Percentiles rank a stretch among this genome's conserved stretches.
Conservation (phyloP, 2,329 filamentous ascomycete genomes). For the Botrytis sinoallii region DNA sequence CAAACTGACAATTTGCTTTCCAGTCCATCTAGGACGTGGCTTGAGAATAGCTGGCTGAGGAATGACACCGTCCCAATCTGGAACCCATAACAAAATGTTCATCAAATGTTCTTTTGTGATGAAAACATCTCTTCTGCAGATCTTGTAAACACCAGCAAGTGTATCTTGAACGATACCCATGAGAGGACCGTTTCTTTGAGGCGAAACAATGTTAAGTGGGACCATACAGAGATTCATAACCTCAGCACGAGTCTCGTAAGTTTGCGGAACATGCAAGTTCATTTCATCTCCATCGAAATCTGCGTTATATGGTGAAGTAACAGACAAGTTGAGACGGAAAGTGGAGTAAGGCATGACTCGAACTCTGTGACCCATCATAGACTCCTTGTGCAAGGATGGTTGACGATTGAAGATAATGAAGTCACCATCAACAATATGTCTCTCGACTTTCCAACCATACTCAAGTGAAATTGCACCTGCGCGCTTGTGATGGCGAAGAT, state of each 20-base stretch:
- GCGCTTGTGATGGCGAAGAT: conserved; percentile 88
- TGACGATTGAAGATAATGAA: conserved; percentile 99
- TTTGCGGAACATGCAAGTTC: conserved; percentile 99
- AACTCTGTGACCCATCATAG: conserved; percentile 99
- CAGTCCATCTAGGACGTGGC: conserved; percentile 90
- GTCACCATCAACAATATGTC: conserved; percentile 92
- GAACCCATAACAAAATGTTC: conserved; percentile 97
- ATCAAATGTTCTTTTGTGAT: conserved; percentile 87
- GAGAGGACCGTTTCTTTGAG: conserved; percentile 90
- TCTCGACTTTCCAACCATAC: conserved; percentile 98
- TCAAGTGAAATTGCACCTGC: conserved; percentile 79
- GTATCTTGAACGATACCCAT: conserved; percentile 99
- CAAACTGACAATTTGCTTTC: conserved; percentile 96
- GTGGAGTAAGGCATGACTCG: conserved; percentile 99
- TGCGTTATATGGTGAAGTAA: conserved; percentile 98
- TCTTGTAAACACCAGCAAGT: conserved; percentile 93
- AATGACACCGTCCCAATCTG: conserved; percentile 93
- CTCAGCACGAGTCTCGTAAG: conserved; percentile 93
- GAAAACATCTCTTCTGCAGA: conserved; percentile 90
- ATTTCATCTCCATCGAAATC: conserved; percentile 99
- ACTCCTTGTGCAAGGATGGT: conserved; percentile 97
- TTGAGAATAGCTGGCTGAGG: conserved; percentile 92
- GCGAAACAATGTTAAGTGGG: conserved; percentile 97
- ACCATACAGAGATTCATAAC: conserved; percentile 94
- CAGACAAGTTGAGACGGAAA: conserved; percentile 94